Conservation (phyloP, 2,329 filamentous ascomycete genomes). For the Cordyceps farinosa region DNA sequence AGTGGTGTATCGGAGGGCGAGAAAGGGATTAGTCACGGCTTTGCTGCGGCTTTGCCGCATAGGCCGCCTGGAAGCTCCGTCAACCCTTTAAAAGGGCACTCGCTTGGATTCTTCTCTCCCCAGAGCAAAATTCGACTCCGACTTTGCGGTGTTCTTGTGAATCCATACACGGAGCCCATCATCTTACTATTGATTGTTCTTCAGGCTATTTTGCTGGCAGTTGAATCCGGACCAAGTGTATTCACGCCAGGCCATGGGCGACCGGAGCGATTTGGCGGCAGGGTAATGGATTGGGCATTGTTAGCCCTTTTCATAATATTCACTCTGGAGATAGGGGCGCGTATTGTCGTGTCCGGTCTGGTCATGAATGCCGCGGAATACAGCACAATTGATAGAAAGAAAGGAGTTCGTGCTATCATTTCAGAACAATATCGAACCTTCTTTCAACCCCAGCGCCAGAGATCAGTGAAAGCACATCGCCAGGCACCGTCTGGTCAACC, state of each 20-base stretch:
- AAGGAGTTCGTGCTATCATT: conserved; percentile 70
- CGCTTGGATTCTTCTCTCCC: conserved; percentile 78
- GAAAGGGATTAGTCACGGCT: conserved; percentile 35
- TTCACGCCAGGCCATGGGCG: conserved; percentile 59
- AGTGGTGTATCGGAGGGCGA: conserved; percentile 42
- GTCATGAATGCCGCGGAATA: conserved; percentile 88
- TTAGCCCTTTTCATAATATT: conserved; percentile 84
- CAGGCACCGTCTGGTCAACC: conserved; percentile 50
- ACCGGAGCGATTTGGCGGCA: conserved; percentile 61
- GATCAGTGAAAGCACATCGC: conserved; percentile 55
- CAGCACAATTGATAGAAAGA: conserved; percentile 78
- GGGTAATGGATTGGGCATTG: conserved; percentile 73
- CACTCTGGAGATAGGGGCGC: conserved; percentile 76
- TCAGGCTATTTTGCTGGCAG: conserved; percentile 81
- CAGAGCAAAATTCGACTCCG: conserved; percentile 69
- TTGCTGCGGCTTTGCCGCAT: conserved; percentile 20
- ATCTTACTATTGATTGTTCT: conserved; percentile 84
- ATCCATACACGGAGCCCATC: conserved; percentile 79
- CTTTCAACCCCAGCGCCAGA: conserved; percentile 76
- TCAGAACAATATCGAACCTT: conserved; percentile 72
- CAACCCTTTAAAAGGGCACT: conserved; percentile 84
- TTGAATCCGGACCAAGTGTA: conserved; percentile 74
- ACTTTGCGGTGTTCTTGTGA: conserved; percentile 80
- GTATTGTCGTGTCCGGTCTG: conserved; percentile 90
- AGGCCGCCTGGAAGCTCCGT: conserved; percentile 22